A percentile compares a stretch with the other conserved stretches of the same genome.
phyloP scores from a whole-genome alignment of 805 yeast genomes.

The Saturnispora hagleri region DNA sequence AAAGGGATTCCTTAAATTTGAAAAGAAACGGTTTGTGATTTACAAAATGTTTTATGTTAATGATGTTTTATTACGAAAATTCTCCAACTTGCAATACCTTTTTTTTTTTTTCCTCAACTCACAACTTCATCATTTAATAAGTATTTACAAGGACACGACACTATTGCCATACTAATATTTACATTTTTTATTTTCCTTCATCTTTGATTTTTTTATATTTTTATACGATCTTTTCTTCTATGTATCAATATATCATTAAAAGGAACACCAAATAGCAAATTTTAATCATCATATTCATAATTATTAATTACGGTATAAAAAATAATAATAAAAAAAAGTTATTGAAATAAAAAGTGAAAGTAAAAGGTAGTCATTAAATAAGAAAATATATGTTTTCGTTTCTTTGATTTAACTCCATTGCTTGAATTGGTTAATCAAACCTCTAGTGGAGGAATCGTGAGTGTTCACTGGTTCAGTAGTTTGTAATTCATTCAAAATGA shows the following conservation, averaged over 20 bases:
- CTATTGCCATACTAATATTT: neutral
- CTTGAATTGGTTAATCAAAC: constrained; percentile 92
- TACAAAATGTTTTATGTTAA: neutral
- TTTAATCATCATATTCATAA: neutral
- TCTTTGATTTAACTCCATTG: constrained; percentile 45
- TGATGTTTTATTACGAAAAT: neutral
- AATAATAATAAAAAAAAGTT: neutral
- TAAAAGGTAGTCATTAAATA: neutral
- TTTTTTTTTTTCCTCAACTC: neutral
- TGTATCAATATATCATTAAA: neutral
- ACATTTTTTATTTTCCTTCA: neutral
- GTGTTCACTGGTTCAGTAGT: constrained; percentile 42
- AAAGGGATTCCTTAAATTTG: constrained; percentile 5
- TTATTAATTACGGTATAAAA: too few relatives aligned
- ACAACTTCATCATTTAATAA: neutral
- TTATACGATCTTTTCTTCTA: neutral
- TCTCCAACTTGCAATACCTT: neutral
- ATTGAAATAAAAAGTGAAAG: neutral
- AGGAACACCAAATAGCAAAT: neutral
- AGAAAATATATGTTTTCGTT: neutral
- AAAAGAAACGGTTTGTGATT: constrained; percentile 5
- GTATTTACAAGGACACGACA: neutral
- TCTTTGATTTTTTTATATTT: neutral
- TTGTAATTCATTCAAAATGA: constrained; percentile 81
- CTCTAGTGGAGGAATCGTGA: constrained; percentile 90